phyloP scores from a whole-genome alignment of 495 filamentous ascomycete species.

The Daldinia loculata region DNA sequence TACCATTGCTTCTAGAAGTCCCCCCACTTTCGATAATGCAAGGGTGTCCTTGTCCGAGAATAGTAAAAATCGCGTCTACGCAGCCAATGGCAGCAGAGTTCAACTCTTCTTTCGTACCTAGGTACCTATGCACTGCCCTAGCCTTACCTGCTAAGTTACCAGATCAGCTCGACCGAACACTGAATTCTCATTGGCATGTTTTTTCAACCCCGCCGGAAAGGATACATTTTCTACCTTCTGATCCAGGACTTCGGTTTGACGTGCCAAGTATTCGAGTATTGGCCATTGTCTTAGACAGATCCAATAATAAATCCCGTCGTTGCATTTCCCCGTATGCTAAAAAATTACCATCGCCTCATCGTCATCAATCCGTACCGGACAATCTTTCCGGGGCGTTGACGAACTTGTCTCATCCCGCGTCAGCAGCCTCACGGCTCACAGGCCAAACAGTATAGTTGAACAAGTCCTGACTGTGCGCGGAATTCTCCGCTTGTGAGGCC shows the following conservation, averaged over 20 bases:
- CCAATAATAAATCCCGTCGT: neutral
- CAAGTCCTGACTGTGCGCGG: neutral
- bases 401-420: slow-evolving; percentile 25
- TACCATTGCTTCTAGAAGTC: slow-evolving; percentile 2
- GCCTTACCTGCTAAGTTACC: neutral
- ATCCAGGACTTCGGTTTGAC: slow-evolving; percentile 6
- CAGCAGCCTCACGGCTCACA: slow-evolving; percentile 21
- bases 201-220: neutral
- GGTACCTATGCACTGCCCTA: neutral
- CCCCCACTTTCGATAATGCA: neutral
- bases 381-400: neutral
- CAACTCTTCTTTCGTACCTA: neutral
- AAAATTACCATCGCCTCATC: neutral
- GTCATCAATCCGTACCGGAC: neutral
- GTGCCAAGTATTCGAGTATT: slow-evolving; percentile 8
- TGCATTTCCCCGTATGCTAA: neutral
- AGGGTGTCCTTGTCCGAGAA: neutral
- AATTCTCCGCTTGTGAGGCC: slow-evolving; percentile 11
- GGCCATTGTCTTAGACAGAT: neutral
- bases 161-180: neutral
- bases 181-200: neutral
- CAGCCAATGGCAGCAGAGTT: neutral
- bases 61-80: neutral
- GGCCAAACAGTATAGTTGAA: slow-evolving; percentile 1
- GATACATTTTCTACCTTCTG: neutral